These are phyloP conservation scores for Solanum arcanum DNA, from an alignment of 257 asterid species.

Conservation along the genomic window DNA sequence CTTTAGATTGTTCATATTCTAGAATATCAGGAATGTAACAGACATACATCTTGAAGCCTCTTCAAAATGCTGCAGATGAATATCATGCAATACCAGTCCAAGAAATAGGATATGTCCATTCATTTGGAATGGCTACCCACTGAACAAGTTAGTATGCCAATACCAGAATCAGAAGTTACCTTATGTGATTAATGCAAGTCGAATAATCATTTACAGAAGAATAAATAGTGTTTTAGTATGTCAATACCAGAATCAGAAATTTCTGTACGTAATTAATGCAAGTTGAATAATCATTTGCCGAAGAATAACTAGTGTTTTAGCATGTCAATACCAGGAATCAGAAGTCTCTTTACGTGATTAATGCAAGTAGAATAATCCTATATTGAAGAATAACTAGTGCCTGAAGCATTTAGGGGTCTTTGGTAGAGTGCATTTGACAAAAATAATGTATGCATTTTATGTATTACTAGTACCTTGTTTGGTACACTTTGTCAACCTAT, in stretches of 20 bases:
- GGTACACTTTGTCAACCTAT: background rate
- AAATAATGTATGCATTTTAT: background rate
- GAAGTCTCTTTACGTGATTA: background rate
- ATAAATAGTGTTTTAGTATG: background rate
- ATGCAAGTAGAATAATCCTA: background rate
- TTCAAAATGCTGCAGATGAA: background rate
- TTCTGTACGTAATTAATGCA: background rate
- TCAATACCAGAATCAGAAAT: background rate
- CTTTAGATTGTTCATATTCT: background rate
- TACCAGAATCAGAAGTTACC: background rate
- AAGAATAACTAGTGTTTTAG: background rate
- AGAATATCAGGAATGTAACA: background rate
- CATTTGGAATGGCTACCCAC: background rate
- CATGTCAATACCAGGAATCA: background rate
- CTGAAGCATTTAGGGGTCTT: background rate
- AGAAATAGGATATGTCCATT: background rate
- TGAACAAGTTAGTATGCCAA: background rate
- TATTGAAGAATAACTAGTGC: background rate
- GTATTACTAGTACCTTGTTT: background rate
- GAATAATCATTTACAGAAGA: background rate
- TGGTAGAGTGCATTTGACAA: background rate
- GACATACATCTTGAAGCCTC: background rate
- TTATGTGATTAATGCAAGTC: background rate
- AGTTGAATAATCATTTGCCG: background rate
- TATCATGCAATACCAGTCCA: background rate